Base-by-base conservation (phyloP, 1,139 yeast species). In the Geotrichum fermentans region DNA sequence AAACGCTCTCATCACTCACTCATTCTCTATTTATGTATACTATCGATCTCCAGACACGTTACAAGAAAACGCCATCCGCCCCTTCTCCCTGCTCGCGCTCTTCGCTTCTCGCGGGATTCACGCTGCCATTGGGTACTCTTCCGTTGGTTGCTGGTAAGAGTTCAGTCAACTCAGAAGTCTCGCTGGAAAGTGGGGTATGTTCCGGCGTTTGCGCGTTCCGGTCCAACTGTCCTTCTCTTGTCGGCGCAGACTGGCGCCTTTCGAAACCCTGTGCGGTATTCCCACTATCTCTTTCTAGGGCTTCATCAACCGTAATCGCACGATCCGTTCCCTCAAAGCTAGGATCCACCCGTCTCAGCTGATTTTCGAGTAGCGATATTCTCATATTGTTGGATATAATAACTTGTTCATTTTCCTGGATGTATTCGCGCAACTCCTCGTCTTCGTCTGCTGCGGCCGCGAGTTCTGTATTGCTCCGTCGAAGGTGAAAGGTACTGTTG, bases 401-500 rank as follows among this genome's bases (percentile, higher is more conserved):
- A 17, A 49, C 47, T 10, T 36, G 21, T 11, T 41, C 44, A 26
- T 49, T 49, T 14, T 49, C 52, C 11, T 13, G 14, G 24, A 45
- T 38, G 33, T 42, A 45, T 17, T 22, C 24, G 17, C 14, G 7
- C 28, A 36, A 24, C 42, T 49, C 52, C 8, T 40, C 39, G n/a
- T 40, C 49, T 22, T 40, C 47, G 36, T 24, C 36, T 4, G 28
- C 24, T 13, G 33, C 39, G 5, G 43, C 22, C 26, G 24, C 29
- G 1, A 49, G 35, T 22, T 45, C 49, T 2, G 28, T 30, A 30
- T 49, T 49, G 10, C 49, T 39, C 4, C 52, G 49, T 7, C 32
- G 30, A n/a, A 49, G 32, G 33, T 49, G 52, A 14, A 14, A 38
- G 17, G 42, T 49, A 18, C 49, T 43, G 20, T 49, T 49, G 37